phyloP scores from a whole-genome alignment of 2,329 filamentous ascomycete genomes.

The Sporothrix phasma region DNA sequence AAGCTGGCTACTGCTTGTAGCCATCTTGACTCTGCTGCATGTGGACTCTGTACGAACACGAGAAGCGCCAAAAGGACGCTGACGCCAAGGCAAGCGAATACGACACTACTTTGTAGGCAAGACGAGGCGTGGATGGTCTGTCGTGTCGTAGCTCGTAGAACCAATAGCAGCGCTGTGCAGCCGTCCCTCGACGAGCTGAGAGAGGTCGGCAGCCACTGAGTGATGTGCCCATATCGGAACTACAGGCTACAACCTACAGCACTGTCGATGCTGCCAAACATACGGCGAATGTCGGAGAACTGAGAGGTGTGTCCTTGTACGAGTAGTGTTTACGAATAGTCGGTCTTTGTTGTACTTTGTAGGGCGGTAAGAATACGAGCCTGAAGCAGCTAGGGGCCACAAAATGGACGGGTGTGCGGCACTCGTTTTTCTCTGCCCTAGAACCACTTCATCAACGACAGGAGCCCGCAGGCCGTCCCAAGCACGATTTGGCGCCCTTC shows the following conservation, averaged over 20 bases:
- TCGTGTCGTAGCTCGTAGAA: slow-evolving; percentile 2
- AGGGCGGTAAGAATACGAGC: slow-evolving; percentile 6
- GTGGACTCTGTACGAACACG: background rate
- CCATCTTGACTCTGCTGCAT: no score
- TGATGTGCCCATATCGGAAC: no score
- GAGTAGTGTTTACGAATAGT: no score
- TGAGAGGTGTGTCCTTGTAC: no score
- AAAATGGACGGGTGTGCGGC: background rate
- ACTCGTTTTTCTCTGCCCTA: background rate
- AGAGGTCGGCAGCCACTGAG: no score
- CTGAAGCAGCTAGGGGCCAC: slow-evolving; percentile 1
- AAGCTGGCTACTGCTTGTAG: no score
- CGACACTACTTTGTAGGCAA: slow-evolving; percentile 1
- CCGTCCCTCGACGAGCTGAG: no score
- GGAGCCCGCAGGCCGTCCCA: background rate
- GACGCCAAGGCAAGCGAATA: slow-evolving; percentile 2
- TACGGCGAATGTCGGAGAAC: no score
- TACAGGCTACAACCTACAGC: no score
- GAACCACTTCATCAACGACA: background rate
- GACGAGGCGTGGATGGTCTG: background rate
- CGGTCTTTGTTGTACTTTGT: no score
- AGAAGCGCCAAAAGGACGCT: background rate
- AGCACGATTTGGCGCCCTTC: background rate
- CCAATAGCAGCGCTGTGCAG: slow-evolving; percentile 4
- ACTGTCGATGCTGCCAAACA: no score